phyloP scores from a whole-genome alignment of 306 rosid species.

The Benincasa hispida region DNA sequence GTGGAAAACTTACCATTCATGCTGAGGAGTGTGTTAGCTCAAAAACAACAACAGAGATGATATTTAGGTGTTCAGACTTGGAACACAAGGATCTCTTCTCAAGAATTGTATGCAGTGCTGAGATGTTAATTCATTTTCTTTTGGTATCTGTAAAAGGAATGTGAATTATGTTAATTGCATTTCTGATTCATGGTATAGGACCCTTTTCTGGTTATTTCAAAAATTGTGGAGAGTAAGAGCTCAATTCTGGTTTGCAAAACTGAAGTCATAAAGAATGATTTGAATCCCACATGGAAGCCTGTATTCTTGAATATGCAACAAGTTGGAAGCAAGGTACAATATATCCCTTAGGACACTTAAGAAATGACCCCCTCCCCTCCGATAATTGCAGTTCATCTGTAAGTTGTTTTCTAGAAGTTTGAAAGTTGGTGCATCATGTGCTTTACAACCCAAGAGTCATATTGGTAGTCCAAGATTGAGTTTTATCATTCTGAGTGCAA shows the following conservation, averaged over 20 bases:
- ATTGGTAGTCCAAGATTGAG: neutral
- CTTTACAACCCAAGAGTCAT: neutral
- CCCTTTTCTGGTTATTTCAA: slow-evolving; percentile 79
- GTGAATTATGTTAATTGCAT: slow-evolving; percentile 4
- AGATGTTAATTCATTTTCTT: slow-evolving; percentile 4
- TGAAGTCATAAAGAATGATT: slow-evolving; percentile 84
- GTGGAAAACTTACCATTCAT: slow-evolving; percentile 61
- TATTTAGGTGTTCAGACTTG: slow-evolving; percentile 77
- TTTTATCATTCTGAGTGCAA: neutral
- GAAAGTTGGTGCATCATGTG: slow-evolving; percentile 1
- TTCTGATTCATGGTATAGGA: slow-evolving; percentile 47
- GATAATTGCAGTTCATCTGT: neutral
- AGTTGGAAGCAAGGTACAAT: slow-evolving; percentile 89
- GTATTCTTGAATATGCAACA: slow-evolving; percentile 81
- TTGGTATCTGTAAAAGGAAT: slow-evolving; percentile 9
- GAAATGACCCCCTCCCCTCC: neutral
- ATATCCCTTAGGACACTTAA: neutral
- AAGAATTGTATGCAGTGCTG: slow-evolving; percentile 55
- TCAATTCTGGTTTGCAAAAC: slow-evolving; percentile 86
- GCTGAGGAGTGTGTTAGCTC: slow-evolving; percentile 85
- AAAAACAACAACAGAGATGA: slow-evolving; percentile 61
- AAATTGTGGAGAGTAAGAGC: slow-evolving; percentile 52
- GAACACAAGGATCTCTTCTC: slow-evolving; percentile 93
- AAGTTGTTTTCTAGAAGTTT: neutral
- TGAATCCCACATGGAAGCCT: slow-evolving; percentile 73